Base-by-base conservation (phyloP, 2,329 filamentous ascomycete genomes). In the Phyllosticta citrichinensis region DNA sequence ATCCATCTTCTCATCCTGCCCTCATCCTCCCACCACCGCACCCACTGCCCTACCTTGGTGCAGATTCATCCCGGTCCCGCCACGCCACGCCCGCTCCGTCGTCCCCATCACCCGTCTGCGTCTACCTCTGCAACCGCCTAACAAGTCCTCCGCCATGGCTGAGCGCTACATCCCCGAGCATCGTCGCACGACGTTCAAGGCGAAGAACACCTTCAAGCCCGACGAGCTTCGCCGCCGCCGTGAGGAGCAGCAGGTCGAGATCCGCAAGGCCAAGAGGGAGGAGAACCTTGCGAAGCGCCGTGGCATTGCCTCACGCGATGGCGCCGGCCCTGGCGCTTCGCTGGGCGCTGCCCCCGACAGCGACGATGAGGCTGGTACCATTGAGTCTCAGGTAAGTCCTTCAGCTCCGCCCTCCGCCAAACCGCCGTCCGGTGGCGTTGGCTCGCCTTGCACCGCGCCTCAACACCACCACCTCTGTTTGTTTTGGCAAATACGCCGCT, bases 151-250 rank as follows among this genome's bases (percentile, higher is more conserved):
- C 73, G 67, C 66, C 70, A 99, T 99, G 94, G 89, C 94, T 77
- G 94, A 99, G 77, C 90, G 94, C 73, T 99, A 97, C 82, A 99
- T 99, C 73, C 94, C 94, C 76, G 94, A 99, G 82, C 94, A 99
- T 83, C 91, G 94, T 77, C 92, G 94, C 75, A 97, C 91, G 67
- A 92, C 96, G 81, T 99, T 96, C 87, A 99, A 99, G 88, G 94
- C 94, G 61, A 97, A 97, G 85, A 93, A 90, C 79, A 91, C 91
- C 72, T 97, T 99, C 84, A 97, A 97, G 86, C 93, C 93, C 70
- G 94, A 99, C 76, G 94, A 99, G 81, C 87, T 99, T 67, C 91
- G 94, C 75, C 92, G 94, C 73, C 94, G 94, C 75, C 94, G 94
- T 74, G 94, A 99, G 77, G 94, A 99, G 80, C 92, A 97, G 78